Percentiles rank a stretch among this genome's conserved stretches.
These are phyloP conservation scores for Fusarium neocosmosporiellum DNA, from an alignment of 2,329 filamentous ascomycete species.

Conservation along the genomic window DNA sequence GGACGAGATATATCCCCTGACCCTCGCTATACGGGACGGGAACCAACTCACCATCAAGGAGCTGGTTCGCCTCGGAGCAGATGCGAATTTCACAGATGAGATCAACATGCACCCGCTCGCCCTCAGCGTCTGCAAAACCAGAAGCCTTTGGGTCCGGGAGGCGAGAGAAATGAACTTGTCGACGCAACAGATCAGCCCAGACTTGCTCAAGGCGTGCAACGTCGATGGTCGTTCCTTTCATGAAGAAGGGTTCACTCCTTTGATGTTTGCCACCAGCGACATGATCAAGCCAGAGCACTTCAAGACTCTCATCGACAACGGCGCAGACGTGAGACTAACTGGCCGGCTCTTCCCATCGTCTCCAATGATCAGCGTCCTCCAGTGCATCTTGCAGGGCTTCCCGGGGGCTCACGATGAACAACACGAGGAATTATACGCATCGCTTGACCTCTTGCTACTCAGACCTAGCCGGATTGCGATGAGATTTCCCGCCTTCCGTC, in stretches of 20 bases:
- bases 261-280: conserved; percentile 20
- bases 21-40: not conserved
- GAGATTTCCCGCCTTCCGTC: not conserved
- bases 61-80: not conserved
- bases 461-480: not conserved
- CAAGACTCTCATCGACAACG: not conserved
- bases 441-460: not conserved
- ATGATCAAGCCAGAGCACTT: not conserved
- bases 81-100: not conserved
- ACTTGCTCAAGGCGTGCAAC: not conserved
- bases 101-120: not conserved
- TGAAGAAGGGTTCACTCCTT: not conserved
- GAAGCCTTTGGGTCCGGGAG: not conserved
- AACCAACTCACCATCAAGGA: not conserved
- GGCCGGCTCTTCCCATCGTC: not conserved
- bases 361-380: not conserved
- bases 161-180: not conserved
- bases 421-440: not conserved
- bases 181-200: not conserved
- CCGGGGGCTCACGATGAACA: not conserved
- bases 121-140: not conserved
- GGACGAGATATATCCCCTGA: not conserved
- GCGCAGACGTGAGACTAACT: not conserved
- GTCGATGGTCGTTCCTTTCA: not conserved
- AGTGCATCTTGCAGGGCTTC: conserved; percentile 10